These are phyloP conservation scores for Bassia scoparia DNA, from an alignment of 148 eudicot species.

Conservation along the genomic window DNA sequence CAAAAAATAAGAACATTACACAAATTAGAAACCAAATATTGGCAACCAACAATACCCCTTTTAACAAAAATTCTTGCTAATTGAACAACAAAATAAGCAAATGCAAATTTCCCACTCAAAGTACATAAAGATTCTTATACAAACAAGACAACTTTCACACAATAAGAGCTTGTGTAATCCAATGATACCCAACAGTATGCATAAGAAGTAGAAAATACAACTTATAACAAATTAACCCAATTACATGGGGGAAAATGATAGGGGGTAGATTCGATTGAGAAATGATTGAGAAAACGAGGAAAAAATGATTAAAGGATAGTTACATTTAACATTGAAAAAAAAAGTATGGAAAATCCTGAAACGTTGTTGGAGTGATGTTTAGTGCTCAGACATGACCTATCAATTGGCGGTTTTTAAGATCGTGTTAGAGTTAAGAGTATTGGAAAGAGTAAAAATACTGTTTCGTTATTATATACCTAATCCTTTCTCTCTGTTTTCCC, in stretches of 20 bases:
- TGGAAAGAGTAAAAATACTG: too few species aligned
- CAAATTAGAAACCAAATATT: neutral
- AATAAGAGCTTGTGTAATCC: too few species aligned
- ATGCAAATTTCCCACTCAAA: neutral
- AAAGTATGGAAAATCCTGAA: constrained; percentile 34
- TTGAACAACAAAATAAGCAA: too few species aligned
- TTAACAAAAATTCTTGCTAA: neutral
- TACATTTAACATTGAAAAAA: neutral
- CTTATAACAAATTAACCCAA: neutral
- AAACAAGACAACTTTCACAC: too few species aligned
- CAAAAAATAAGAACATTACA: constrained; percentile 1
- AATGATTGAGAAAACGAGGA: neutral
- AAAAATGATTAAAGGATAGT: neutral
- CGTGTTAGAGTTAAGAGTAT: too few species aligned
- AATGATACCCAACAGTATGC: neutral
- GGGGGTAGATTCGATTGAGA: neutral
- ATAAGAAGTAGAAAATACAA: neutral
- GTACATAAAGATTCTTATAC: too few species aligned
- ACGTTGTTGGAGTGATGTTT: constrained; percentile 38
- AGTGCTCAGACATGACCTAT: constrained; percentile 50
- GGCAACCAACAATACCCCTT: constrained; percentile 5
- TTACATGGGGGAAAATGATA: neutral
- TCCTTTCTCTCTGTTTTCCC: too few species aligned
- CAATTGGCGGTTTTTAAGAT: constrained; percentile 32
- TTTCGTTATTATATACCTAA: too few species aligned